These are phyloP conservation scores for Umbilicus rupestris DNA, from an alignment of 164 flowering plant genomes.

Conservation along the genomic window DNA sequence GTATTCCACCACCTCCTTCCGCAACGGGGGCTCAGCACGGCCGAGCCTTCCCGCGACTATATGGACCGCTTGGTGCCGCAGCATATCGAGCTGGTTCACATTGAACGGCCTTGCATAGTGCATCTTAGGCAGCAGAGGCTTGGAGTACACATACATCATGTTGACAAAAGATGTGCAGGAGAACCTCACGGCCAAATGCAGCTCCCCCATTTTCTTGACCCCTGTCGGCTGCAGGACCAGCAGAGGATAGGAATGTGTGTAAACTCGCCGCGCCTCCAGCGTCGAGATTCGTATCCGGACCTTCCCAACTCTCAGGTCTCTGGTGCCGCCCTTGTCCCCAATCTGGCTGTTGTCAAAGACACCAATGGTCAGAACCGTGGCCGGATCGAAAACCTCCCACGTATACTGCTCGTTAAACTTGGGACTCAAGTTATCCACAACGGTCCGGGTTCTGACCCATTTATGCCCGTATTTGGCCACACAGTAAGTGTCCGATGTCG, in stretches of 20 bases:
- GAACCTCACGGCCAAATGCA: constrained; percentile 82
- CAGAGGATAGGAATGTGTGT: constrained; percentile 84
- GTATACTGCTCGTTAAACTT: constrained; percentile 86
- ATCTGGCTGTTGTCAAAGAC: constrained; percentile 80
- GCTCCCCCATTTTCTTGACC: constrained; percentile 87
- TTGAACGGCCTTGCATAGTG: constrained; percentile 67
- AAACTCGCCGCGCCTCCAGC: constrained; percentile 77
- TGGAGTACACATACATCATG: constrained; percentile 67
- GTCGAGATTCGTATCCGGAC: constrained; percentile 82
- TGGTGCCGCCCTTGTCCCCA: constrained; percentile 52
- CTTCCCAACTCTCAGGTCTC: constrained; percentile 71
- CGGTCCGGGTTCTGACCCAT: constrained; percentile 78
- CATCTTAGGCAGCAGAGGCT: constrained; percentile 83
- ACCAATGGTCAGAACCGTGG: constrained; percentile 73
- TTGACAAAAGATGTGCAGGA: constrained; percentile 71
- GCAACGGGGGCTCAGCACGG: constrained; percentile 80
- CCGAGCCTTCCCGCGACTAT: constrained; percentile 78
- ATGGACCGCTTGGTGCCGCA: constrained; percentile 75
- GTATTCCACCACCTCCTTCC: constrained; percentile 90
- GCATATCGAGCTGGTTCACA: constrained; percentile 64
- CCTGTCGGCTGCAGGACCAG: constrained; percentile 78
- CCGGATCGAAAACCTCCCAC: constrained; percentile 87
- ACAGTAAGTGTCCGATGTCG: constrained; percentile 79
- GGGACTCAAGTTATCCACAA: constrained; percentile 52
- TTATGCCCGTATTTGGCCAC: constrained; percentile 86